Evolutionary conservation across 2,329 filamentous ascomycete species (phyloP), one percentile per base, ranked within the genome.

Genomic region (Fusarium palustre): DNA sequence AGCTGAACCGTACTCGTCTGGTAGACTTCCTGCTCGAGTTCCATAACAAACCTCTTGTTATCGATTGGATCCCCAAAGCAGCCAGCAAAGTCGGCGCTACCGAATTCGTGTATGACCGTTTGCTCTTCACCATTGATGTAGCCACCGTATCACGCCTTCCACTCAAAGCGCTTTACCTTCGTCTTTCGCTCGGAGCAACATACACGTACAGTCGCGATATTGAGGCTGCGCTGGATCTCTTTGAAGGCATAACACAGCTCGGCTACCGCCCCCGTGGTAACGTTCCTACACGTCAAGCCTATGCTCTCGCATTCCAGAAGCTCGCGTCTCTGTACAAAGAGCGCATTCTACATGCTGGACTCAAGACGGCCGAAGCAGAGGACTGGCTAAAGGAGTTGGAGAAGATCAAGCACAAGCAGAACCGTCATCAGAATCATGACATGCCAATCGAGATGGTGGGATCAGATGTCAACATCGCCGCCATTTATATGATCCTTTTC

Each of bases 1-100:
- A 69, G 7, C 70, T 71, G 22, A 76, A 72, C 1, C 55, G 74
- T 7, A 77, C 67, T 13, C 75, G 77, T 7, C 66, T 82, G 8
- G 76, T 79, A 0, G 75, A 79, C 38, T 77, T 82, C 34, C 55
- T 82, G 9, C 66, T 82, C 0, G 75, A 76, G 18, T 77, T 80
- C 24, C 74, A 75, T 50, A 79, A 75, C 55, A 78, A 74, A 24
- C 73, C 65, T 11, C 66, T 77, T 6, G 75, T 80, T 2, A 70
- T 79, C 30, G 80, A 82, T 54, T 81, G 79, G 79, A 77, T 82
- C 8, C 81, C 81, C 15, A 79, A 78, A n/a, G 80, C 81, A 1
- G 80, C 79, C 0, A 76, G 78, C 49, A 80, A 79, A 38, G 75
- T 75, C 0, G 72, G 74, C 5, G 73, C 77, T 59, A 74, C 75